Evolutionary conservation across 2,329 filamentous ascomycete species (phyloP), one percentile per base, ranked within the genome.

Genomic region (Torrubiella hemipterigena): DNA sequence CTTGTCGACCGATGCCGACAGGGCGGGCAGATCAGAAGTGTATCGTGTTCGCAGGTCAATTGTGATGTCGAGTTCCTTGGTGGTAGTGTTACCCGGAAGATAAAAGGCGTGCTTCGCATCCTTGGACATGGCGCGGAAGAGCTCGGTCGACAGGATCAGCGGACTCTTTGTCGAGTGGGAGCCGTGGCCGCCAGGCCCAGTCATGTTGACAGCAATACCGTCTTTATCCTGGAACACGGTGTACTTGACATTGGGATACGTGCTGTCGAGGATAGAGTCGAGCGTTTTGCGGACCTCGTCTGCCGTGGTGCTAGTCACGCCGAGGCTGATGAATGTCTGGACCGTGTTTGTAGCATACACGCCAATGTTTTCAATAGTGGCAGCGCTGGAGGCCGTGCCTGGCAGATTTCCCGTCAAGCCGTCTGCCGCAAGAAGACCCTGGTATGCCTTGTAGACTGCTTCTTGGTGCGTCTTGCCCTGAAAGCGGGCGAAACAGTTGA

Each of bases 321-420:
- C 39, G 12, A 41, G 26, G 16, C 26, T 20, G 26, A 41, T 40
- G 15, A 33, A 25, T 9, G 28, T 27, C 35, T 39, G 39, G 1
- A 41, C 37, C 17, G 39, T 22, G 19, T 41, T 41, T 17, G 35
- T 37, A 7, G 37, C 34, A 12, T 41, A 41, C n/a, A 36, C 29
- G 2, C 39, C 39, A 10, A 40, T 35, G 8, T 42, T 40, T 27
- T 38, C 37, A 23, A 42, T 39, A 8, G 32, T 23, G 17, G 36
- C 26, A 16, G 36, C 39, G 14, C 18, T 34, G 11, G 39, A 42
- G 12, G 30, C 20, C 2, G 37, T 38, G 4, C 30, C 34, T 7
- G 36, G 40, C 2, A 38, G 31, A n/a, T 27, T 26, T 11, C 31
- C 36, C 4, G 22, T 16, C 23, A 38, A 20, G 11, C 30, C 18